Evolutionary conservation across 768 basidiomycete genomes (phyloP).

Genomic region (Amanita brunnescens): DNA sequence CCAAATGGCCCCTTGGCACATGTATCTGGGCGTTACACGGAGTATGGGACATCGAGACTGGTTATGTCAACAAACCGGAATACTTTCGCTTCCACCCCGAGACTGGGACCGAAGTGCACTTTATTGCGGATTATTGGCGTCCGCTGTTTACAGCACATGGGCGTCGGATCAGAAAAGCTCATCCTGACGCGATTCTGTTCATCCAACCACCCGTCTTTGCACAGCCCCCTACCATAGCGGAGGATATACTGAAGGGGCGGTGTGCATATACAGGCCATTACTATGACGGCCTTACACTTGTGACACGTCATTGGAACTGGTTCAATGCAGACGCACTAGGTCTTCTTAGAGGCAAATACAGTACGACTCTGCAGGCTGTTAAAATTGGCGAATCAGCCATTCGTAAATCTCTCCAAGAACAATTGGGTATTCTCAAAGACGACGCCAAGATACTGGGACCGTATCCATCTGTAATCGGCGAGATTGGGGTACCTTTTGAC

Average conservation of each 20-base stretch:
- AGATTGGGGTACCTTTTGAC: conserved; percentile 93
- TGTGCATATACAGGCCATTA: conserved; percentile 78
- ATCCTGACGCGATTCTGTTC: conserved; percentile 84
- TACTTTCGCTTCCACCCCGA: conserved; percentile 59
- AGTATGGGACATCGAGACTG: conserved; percentile 77
- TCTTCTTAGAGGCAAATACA: conserved; percentile 77
- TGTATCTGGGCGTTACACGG: conserved; percentile 87
- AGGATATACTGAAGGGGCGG: conserved; percentile 53
- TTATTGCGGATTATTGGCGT: conserved; percentile 73
- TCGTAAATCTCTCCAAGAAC: conserved; percentile 70
- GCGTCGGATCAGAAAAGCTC: conserved; percentile 49
- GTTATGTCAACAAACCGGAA: conserved; percentile 55
- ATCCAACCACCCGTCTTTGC: conserved; percentile 89
- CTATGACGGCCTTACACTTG: conserved; percentile 89
- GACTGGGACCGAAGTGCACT: conserved; percentile 44
- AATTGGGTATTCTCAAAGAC: conserved; percentile 68
- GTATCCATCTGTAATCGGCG: conserved; percentile 90
- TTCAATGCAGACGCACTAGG: conserved; percentile 95
- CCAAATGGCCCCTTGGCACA: conserved; percentile 62
- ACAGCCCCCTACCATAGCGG: conserved; percentile 54
- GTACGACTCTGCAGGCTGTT: conserved; percentile 56
- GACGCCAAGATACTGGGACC: conserved; percentile 54
- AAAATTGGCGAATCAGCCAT: conserved; percentile 81
- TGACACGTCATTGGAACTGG: conserved; percentile 92
- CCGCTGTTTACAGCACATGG: conserved; percentile 57